Conservation (phyloP, 169 alveolate genomes). For the Cryptosporidium parvum region DNA sequence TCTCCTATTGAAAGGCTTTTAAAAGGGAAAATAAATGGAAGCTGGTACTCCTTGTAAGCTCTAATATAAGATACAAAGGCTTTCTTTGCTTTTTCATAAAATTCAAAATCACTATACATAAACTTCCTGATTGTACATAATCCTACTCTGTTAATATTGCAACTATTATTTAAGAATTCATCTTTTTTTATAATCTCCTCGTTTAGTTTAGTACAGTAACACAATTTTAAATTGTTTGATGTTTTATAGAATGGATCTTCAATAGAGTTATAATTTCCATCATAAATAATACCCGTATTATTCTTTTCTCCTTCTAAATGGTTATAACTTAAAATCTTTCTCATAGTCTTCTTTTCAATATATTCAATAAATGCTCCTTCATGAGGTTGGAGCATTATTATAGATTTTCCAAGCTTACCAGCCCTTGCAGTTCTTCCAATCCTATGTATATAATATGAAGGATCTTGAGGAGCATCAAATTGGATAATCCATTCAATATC, state of each 20-base stretch:
- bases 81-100: constrained; percentile 88
- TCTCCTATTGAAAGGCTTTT: constrained; percentile 89
- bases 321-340: constrained; percentile 76
- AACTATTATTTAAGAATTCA: constrained; percentile 18
- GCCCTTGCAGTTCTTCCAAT: constrained; percentile 94
- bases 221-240: constrained; percentile 7
- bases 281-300: constrained; percentile 2
- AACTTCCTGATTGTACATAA: constrained; percentile 66
- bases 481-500: constrained; percentile 94
- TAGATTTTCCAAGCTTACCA: constrained; percentile 87
- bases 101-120: constrained; percentile 85
- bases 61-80: constrained; percentile 94
- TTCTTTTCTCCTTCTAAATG: constrained; percentile 51
- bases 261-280: constrained; percentile 3
- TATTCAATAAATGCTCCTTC: constrained; percentile 87
- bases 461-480: constrained; percentile 95
- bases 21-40: constrained; percentile 88
- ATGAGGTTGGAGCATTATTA: constrained; percentile 83
- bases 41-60: constrained; percentile 92
- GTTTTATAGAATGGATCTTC: constrained; percentile 9
- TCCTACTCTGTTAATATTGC: constrained; percentile 24
- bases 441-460: constrained; percentile 90
- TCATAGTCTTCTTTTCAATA: constrained; percentile 82
- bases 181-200: constrained; percentile 53
- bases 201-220: constrained; percentile 29